These are phyloP conservation scores for Yueomyces sp. DNA, from an alignment of 805 yeast species.

Conservation along the genomic window DNA sequence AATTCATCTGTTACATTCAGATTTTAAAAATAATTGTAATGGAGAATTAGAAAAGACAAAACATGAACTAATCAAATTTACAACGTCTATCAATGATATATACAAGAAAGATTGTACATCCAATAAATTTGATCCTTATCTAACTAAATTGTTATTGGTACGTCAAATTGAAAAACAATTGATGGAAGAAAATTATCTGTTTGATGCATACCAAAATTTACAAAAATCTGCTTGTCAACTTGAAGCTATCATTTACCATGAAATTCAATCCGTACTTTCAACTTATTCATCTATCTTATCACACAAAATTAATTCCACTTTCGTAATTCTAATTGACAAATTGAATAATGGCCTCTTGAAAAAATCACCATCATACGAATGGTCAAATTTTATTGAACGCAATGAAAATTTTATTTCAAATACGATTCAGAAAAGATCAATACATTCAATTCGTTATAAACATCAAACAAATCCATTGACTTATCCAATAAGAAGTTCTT, in stretches of 20 bases:
- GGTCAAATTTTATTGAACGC: slow-evolving; percentile 69
- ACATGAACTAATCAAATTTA: slow-evolving; percentile 37
- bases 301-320: slow-evolving; percentile 59
- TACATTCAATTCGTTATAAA: slow-evolving; percentile 50
- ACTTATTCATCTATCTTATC: slow-evolving; percentile 59
- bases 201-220: slow-evolving; percentile 78
- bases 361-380: slow-evolving; percentile 71
- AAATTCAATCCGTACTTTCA: slow-evolving; percentile 70
- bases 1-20: slow-evolving; percentile 67
- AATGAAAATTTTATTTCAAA: slow-evolving; percentile 57
- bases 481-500: slow-evolving; percentile 58
- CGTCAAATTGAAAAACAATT: slow-evolving; percentile 66
- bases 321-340: slow-evolving; percentile 51
- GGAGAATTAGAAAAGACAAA: slow-evolving; percentile 60
- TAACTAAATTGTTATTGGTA: slow-evolving; percentile 60
- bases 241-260: slow-evolving; percentile 76
- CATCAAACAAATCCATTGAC: slow-evolving; percentile 60
- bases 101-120: slow-evolving; percentile 31
- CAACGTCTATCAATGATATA: slow-evolving; percentile 53
- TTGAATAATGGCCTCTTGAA: slow-evolving; percentile 58
- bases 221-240: slow-evolving; percentile 81
- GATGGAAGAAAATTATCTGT: slow-evolving; percentile 71
- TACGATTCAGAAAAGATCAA: slow-evolving; percentile 44
- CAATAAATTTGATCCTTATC: slow-evolving; percentile 53
- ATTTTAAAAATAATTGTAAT: slow-evolving; percentile 64